A percentile compares a stretch with the other conserved stretches of the same genome.
Evolutionary conservation across 805 yeast genomes (phyloP).

Genomic region (Metschnikowia amazonensis): DNA sequence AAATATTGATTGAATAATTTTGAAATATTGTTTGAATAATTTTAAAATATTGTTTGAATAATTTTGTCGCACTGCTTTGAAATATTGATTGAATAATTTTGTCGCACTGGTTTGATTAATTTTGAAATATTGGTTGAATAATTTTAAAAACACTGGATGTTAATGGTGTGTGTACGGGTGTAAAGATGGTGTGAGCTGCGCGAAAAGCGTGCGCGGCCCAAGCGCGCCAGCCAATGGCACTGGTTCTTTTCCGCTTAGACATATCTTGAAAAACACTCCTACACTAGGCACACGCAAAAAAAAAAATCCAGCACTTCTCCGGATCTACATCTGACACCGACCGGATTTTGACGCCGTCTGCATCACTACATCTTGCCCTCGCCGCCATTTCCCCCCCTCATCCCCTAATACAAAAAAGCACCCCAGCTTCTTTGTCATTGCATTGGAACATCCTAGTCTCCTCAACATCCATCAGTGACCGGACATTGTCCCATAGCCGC

Average conservation of each 20-base stretch:
- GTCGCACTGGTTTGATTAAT: no score
- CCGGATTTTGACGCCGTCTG: constrained; percentile 1
- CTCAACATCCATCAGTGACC: neutral
- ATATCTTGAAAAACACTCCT: constrained; percentile 7
- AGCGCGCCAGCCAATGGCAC: constrained; percentile 20
- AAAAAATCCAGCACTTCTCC: constrained; percentile 8
- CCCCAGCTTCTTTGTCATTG: constrained; percentile 3
- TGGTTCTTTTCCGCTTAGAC: constrained; percentile 18
- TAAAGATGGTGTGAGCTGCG: neutral
- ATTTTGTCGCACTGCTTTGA: no score
- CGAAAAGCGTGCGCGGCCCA: constrained; percentile 17
- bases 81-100: no score
- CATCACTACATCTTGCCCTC: constrained; percentile 3
- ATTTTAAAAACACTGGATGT: no score
- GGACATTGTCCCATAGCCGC: constrained; percentile 4
- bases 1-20: no score
- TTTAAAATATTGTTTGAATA: no score
- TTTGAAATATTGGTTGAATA: no score
- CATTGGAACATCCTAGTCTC: constrained; percentile 2
- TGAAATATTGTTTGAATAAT: no score
- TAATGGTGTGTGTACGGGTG: neutral
- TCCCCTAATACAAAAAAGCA: neutral
- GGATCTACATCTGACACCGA: neutral
- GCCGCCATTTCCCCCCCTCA: constrained; percentile 3
- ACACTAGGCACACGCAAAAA: constrained; percentile 4